A percentile compares a stretch with the other conserved stretches of the same genome.
Evolutionary conservation across 2,329 filamentous ascomycete genomes (phyloP).

Genomic region (Macrophomina pseudophaseolina): DNA sequence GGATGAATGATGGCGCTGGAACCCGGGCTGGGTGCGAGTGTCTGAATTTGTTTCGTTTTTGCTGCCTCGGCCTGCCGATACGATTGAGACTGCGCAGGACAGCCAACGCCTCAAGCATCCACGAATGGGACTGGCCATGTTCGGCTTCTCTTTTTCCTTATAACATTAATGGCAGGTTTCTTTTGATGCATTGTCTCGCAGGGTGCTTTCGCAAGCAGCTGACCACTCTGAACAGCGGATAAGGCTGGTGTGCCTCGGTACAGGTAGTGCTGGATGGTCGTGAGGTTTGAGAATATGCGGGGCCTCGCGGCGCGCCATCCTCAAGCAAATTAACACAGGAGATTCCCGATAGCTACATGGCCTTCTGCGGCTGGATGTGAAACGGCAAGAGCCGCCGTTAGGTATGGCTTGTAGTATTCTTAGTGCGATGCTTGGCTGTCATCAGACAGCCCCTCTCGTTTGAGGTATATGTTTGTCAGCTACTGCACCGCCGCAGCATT

Average conservation of each 20-base stretch:
- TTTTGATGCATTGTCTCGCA: neutral
- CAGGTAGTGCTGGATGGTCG: neutral
- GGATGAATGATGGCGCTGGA: neutral
- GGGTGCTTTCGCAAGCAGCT: neutral
- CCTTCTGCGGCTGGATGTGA: neutral
- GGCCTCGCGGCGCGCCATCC: neutral
- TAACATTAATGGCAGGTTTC: neutral
- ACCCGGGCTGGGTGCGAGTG: neutral
- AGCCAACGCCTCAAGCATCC: too few species aligned
- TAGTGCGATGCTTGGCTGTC: neutral
- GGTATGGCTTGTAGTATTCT: neutral
- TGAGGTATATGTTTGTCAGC: neutral
- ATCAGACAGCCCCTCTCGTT: neutral
- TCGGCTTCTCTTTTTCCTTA: neutral
- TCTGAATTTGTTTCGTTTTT: neutral
- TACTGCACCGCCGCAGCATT: neutral
- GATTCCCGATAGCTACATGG: neutral
- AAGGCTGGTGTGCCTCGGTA: neutral
- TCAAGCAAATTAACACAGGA: neutral
- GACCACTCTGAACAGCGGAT: neutral
- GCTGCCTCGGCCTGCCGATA: neutral
- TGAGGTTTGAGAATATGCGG: neutral
- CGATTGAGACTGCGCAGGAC: neutral
- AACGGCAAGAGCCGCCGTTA: neutral
- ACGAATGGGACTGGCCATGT: neutral